These are phyloP conservation scores for Trichoderma pleuroti DNA, from an alignment of 2,329 filamentous ascomycete genomes.

Conservation along the genomic window DNA sequence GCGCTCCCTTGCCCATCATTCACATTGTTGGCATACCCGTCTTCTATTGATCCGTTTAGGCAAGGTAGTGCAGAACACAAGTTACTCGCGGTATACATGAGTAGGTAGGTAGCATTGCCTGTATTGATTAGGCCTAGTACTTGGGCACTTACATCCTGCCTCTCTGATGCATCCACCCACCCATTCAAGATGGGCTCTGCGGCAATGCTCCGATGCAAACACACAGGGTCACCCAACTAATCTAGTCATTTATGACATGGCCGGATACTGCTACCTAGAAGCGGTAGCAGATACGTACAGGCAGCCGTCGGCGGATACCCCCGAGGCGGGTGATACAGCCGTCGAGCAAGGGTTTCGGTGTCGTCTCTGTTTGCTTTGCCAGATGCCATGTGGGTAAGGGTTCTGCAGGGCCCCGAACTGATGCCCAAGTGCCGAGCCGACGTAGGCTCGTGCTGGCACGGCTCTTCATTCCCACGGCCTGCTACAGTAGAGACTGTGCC, in stretches of 20 bases:
- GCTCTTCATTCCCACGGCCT: neutral
- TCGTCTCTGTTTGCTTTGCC: constrained; percentile 4
- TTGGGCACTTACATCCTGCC: constrained; percentile 3
- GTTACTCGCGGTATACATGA: too few species aligned
- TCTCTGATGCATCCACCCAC: neutral
- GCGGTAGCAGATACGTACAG: neutral
- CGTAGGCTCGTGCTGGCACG: neutral
- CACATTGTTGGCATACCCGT: neutral
- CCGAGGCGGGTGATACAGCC: constrained; percentile 7
- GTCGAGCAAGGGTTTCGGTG: constrained; percentile 8
- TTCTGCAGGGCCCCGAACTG: constrained; percentile 4
- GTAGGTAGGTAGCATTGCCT: neutral
- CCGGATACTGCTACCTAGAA: neutral
- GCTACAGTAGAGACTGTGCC: neutral
- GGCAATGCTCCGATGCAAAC: constrained; percentile 16
- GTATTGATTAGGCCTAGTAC: constrained; percentile 1
- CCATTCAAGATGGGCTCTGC: neutral
- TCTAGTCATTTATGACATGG: constrained; percentile 17
- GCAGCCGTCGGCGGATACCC: constrained; percentile 9
- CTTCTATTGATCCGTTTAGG: neutral
- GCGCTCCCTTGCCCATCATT: neutral
- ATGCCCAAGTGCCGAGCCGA: neutral
- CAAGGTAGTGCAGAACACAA: neutral
- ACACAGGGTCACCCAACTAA: constrained; percentile 11
- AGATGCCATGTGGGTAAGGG: constrained; percentile 8